A percentile compares a stretch with the other conserved stretches of the same genome.
These are phyloP conservation scores for Pichia occidentalis DNA, from an alignment of 805 yeast species.

Conservation along the genomic window DNA sequence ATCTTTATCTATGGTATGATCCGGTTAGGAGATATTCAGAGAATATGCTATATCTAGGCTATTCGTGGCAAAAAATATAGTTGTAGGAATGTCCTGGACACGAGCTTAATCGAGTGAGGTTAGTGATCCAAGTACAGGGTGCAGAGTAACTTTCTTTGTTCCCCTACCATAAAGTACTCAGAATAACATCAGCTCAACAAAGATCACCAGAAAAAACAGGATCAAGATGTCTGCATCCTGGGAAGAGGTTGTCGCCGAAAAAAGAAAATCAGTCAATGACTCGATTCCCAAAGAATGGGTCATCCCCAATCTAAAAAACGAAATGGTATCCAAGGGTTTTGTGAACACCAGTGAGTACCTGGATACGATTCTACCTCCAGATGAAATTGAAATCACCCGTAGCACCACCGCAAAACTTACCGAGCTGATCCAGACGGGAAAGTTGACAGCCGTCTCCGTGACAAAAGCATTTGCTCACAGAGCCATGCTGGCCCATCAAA, in stretches of 20 bases:
- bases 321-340: conserved; percentile 30
- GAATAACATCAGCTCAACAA: too few species aligned
- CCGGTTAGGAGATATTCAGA: too few species aligned
- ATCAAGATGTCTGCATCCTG: conserved; percentile 12
- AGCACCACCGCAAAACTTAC: conserved; percentile 6
- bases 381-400: conserved; percentile 11
- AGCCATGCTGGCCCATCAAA: conserved; percentile 52
- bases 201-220: too few species aligned
- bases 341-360: conserved; percentile 31
- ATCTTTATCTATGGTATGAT: too few species aligned
- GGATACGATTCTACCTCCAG: conserved; percentile 11
- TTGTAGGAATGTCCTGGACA: too few species aligned
- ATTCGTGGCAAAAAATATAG: too few species aligned
- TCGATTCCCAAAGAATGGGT: conserved; percentile 40
- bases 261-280: conserved; percentile 4
- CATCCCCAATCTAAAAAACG: conserved; percentile 29
- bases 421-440: conserved; percentile 18
- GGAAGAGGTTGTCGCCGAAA: conserved; percentile 12
- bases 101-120: too few species aligned
- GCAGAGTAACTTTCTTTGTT: too few species aligned
- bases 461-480: conserved; percentile 52
- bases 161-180: too few species aligned
- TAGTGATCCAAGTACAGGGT: too few species aligned
- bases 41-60: too few species aligned
- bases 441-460: conserved; percentile 39